These are phyloP conservation scores for Claviceps cyperi DNA, from an alignment of 2,329 filamentous ascomycete species.

Conservation along the genomic window DNA sequence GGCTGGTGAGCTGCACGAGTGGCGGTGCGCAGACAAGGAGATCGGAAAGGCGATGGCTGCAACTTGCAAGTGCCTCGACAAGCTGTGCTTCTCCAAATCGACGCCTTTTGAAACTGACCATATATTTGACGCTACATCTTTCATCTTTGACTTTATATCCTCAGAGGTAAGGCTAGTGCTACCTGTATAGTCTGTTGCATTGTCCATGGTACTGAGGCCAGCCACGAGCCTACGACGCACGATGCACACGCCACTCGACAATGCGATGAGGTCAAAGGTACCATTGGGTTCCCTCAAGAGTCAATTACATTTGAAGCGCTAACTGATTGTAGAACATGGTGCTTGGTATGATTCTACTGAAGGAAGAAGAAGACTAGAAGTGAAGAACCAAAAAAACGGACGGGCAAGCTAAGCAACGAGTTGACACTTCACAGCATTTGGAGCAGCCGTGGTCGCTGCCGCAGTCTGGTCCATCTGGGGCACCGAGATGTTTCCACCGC, in stretches of 20 bases:
- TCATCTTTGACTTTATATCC: too few species aligned
- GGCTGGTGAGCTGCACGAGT: background rate
- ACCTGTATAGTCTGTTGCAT: background rate
- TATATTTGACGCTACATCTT: too few species aligned
- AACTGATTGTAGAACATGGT: constrained; percentile 46
- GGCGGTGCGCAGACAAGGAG: too few species aligned
- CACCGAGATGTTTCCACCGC: constrained; percentile 64
- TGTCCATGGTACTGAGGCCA: background rate
- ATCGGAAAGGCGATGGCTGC: background rate
- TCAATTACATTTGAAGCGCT: background rate
- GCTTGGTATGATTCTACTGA: constrained; percentile 37
- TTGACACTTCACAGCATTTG: constrained; percentile 45
- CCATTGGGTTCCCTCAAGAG: background rate
- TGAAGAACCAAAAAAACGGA: background rate
- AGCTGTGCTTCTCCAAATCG: too few species aligned
- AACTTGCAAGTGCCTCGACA: background rate
- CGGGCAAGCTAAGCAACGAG: background rate
- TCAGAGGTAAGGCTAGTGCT: background rate
- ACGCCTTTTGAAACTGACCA: too few species aligned
- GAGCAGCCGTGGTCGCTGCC: constrained; percentile 66
- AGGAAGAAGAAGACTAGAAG: background rate
- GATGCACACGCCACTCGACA: constrained; percentile 58
- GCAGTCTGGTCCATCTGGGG: constrained; percentile 79
- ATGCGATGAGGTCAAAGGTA: constrained; percentile 56
- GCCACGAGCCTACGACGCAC: constrained; percentile 10